phyloP scores from a whole-genome alignment of 1,284 basidiomycete species.

The Trichosporon ovoides region DNA sequence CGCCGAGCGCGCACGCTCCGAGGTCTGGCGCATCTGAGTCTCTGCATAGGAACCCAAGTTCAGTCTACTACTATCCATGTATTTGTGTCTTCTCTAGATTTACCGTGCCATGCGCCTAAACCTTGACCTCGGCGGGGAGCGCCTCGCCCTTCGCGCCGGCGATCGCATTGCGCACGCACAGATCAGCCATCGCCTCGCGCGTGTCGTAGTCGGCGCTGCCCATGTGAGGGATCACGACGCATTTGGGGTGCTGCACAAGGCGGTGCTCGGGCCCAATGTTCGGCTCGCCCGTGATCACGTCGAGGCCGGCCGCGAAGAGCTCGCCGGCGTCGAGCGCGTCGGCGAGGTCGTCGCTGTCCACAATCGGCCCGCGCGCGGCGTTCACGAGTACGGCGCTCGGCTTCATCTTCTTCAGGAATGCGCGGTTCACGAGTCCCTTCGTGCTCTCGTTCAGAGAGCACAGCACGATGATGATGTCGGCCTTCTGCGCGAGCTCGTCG shows the following conservation, averaged over 20 bases:
- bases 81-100: not conserved
- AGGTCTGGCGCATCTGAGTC: constrained; percentile 36
- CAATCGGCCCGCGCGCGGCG: constrained; percentile 66
- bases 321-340: constrained; percentile 67
- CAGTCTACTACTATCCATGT: not conserved
- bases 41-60: not conserved
- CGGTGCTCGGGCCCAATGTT: constrained; percentile 68
- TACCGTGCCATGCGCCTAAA: constrained; percentile 12
- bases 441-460: constrained; percentile 72
- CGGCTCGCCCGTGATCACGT: constrained; percentile 92
- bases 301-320: constrained; percentile 87
- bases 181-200: constrained; percentile 70
- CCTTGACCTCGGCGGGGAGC: constrained; percentile 38
- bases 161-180: constrained; percentile 51
- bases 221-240: constrained; percentile 76
- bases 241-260: constrained; percentile 56
- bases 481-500: constrained; percentile 63
- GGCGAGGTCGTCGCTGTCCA: constrained; percentile 82
- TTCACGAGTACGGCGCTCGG: constrained; percentile 72
- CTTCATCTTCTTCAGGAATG: constrained; percentile 79
- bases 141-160: constrained; percentile 31
- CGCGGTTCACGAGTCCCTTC: constrained; percentile 64
- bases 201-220: constrained; percentile 84
- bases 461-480: constrained; percentile 77
- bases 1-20: constrained; percentile 44